Evolutionary conservation across 192 early-diverging fungal species (phyloP).

Genomic region (Coemansia sp.): DNA sequence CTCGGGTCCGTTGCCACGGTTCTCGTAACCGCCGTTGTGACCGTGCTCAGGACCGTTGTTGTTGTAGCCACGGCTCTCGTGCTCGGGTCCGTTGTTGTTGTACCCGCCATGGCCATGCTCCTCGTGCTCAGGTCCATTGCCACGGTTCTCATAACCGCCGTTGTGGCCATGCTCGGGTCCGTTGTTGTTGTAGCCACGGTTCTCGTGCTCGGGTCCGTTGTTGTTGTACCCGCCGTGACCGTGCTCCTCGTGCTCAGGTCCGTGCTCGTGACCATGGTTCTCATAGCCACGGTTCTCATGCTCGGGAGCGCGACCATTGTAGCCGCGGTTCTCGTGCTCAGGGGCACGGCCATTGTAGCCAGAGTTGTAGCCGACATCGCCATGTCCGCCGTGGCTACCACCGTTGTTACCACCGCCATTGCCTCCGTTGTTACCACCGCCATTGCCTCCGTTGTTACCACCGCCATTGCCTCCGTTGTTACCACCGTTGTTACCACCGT

Average conservation of each 20-base stretch:
- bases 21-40: neutral
- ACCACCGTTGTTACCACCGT: neutral
- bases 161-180: neutral
- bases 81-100: neutral
- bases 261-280: slow-evolving; percentile 13
- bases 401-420: neutral
- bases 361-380: slow-evolving; percentile 3
- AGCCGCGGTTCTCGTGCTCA: slow-evolving; percentile 6
- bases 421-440: neutral
- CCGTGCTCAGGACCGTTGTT: slow-evolving; percentile 2
- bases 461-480: neutral
- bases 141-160: neutral
- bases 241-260: slow-evolving; percentile 19
- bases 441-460: neutral
- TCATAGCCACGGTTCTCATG: neutral
- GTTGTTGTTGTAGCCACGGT: slow-evolving; percentile 4
- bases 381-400: neutral
- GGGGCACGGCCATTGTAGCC: slow-evolving; percentile 6
- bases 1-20: neutral
- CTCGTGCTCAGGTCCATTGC: neutral
- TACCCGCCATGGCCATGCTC: neutral
- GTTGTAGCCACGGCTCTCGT: neutral
- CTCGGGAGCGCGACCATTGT: no score
- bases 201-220: neutral
- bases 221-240: slow-evolving; percentile 1